phyloP scores from a whole-genome alignment of 495 filamentous ascomycete species.

The Choiromyces venosus region DNA sequence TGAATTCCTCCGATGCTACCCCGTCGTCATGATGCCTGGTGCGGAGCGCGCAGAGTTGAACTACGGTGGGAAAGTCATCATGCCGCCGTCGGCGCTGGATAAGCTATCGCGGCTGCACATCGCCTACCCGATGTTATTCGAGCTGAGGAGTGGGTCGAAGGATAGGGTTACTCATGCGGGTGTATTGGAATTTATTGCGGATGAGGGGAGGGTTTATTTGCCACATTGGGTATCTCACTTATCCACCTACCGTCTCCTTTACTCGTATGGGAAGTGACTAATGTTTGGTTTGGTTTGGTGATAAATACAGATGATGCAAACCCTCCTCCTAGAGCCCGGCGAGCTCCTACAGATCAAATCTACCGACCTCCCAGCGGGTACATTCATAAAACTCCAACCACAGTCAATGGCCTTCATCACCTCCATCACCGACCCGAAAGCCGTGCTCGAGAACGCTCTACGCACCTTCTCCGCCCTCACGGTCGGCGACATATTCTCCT shows the following conservation, averaged over 20 bases:
- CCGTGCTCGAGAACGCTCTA: slow-evolving; percentile 94
- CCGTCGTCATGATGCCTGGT: slow-evolving; percentile 83
- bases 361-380: slow-evolving; percentile 80
- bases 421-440: slow-evolving; percentile 84
- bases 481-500: slow-evolving; percentile 87
- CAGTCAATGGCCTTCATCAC: slow-evolving; percentile 88
- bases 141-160: slow-evolving; percentile 80
- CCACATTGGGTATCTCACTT: slow-evolving; percentile 89
- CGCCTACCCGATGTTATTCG: slow-evolving; percentile 94
- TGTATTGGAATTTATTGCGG: slow-evolving; percentile 94
- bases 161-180: slow-evolving; percentile 79
- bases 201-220: slow-evolving; percentile 93
- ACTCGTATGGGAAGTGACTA: slow-evolving; percentile 6
- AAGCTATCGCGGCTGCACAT: slow-evolving; percentile 95
- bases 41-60: slow-evolving; percentile 84
- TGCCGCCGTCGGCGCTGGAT: slow-evolving; percentile 90
- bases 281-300: too few relatives aligned
- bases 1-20: slow-evolving; percentile 96
- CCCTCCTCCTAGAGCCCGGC: slow-evolving; percentile 76
- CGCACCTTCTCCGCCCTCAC: slow-evolving; percentile 90
- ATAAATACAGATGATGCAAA: slow-evolving; percentile 76
- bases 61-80: slow-evolving; percentile 93
- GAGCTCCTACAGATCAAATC: slow-evolving; percentile 92
- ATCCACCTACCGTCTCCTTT: neutral
- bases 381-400: slow-evolving; percentile 91